Evolutionary conservation across 352 stramenopile genomes (phyloP).

Genomic region (Pythium pectinolyticum): DNA sequence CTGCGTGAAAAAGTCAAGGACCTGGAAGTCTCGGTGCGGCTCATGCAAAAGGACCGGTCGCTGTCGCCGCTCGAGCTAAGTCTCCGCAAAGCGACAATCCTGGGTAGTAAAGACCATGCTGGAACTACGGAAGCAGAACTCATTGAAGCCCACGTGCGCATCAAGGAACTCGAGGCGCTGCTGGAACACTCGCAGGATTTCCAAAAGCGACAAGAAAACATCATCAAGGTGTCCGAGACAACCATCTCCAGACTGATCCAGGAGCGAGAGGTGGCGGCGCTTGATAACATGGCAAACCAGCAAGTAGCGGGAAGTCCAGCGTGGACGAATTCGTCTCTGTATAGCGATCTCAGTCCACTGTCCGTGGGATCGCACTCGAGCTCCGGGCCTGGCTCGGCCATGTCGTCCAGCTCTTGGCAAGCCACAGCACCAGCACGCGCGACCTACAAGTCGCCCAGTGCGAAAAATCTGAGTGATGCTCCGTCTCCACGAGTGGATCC

Average conservation of each 20-base stretch:
- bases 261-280: constrained; percentile 31
- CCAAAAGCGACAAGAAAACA: constrained; percentile 56
- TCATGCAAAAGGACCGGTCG: constrained; percentile 63
- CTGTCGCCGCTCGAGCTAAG: constrained; percentile 66
- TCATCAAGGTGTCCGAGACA: constrained; percentile 61
- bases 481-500: constrained; percentile 2
- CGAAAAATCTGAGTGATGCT: not conserved
- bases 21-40: constrained; percentile 59
- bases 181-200: constrained; percentile 60
- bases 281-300: constrained; percentile 26
- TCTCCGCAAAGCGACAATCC: constrained; percentile 58
- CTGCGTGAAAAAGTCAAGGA: constrained; percentile 73
- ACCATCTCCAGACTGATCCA: constrained; percentile 68
- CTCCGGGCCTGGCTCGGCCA: not conserved
- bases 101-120: constrained; percentile 45
- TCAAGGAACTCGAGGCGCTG: constrained; percentile 58
- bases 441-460: not conserved
- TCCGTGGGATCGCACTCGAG: not conserved
- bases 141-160: constrained; percentile 51
- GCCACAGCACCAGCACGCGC: not conserved
- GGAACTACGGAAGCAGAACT: constrained; percentile 49
- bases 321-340: not conserved
- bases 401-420: constrained; percentile 8
- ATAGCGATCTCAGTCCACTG: not conserved
- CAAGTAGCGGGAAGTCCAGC: not conserved